phyloP scores from a whole-genome alignment of 2,329 filamentous ascomycete genomes.

The Neocatenulostroma microsporum region DNA sequence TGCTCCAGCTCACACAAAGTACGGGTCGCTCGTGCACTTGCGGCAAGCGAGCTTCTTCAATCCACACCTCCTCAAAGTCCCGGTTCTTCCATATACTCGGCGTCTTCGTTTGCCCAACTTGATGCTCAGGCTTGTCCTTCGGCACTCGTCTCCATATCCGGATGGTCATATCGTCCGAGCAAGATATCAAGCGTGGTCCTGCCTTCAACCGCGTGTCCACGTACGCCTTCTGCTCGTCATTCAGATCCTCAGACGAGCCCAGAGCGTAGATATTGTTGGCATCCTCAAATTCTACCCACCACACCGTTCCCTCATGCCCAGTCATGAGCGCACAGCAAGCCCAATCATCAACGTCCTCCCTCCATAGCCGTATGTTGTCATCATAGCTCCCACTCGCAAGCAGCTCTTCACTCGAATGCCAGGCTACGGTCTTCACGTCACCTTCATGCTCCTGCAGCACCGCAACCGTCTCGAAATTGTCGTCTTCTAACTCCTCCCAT shows the following conservation, averaged over 20 bases:
- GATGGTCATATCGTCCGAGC: constrained; percentile 73
- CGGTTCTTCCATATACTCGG: constrained; percentile 81
- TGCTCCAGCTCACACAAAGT: constrained; percentile 81
- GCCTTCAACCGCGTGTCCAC: constrained; percentile 33
- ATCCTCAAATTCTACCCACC: constrained; percentile 66
- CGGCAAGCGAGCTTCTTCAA: constrained; percentile 68
- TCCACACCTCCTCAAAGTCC: constrained; percentile 73
- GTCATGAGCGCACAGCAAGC: constrained; percentile 74
- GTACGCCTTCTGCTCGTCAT: constrained; percentile 28
- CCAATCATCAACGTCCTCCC: constrained; percentile 91
- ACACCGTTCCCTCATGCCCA: constrained; percentile 80
- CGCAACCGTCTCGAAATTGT: constrained; percentile 94
- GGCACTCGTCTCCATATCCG: constrained; percentile 67
- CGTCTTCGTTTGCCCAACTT: constrained; percentile 51
- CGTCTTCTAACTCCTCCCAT: constrained; percentile 92
- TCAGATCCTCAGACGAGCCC: constrained; percentile 19
- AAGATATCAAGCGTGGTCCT: constrained; percentile 63
- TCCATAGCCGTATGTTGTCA: constrained; percentile 80
- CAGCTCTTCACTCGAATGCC: constrained; percentile 74
- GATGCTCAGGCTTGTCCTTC: constrained; percentile 43
- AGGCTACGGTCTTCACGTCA: constrained; percentile 88
- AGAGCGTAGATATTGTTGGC: constrained; percentile 27
- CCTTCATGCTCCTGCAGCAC: constrained; percentile 91
- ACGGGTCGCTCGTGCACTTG: constrained; percentile 68
- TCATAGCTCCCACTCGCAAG: constrained; percentile 92